Evolutionary conservation across 805 yeast species (phyloP), one percentile per base, ranked within the genome.

Genomic region (Ogataea wickerhamii): DNA sequence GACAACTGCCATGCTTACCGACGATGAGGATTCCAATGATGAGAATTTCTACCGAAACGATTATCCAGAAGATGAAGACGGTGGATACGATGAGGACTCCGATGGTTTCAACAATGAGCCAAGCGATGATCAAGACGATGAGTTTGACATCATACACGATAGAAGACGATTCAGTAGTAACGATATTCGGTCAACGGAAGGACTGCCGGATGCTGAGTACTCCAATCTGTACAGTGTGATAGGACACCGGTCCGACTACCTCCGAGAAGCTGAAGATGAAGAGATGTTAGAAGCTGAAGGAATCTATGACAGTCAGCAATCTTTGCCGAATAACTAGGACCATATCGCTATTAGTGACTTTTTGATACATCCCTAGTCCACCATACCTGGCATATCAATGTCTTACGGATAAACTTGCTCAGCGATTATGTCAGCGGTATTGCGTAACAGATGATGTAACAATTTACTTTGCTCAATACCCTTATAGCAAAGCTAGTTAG

Each of bases 11-110:
- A 32, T 40, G 6, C 32, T 38, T 16, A 53, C 87, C 0, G 93
- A 83, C 48, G 87, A 85, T 51, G 91, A 84, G 45, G 94, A 85
- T 54, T 83, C 93, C 0, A 85, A 85, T 55, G 96, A 96, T 16
- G 98, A 91, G 63, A 87, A 85, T 38, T 89, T 80, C 54, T 91
- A 91, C 57, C 78, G 79, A 51, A 91, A 93, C 60, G 98, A 91
- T 54, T 91, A 91, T 54, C 98, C 98, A 0, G 95, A 87, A 32
- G 96, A 89, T 54, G 96, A 87, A 46, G 91, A 85, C 51, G 87
- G 78, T 7, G 79, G 60, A 11, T 61, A 61, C 20, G 70, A 54
- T 10, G 53, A 56, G 51, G 52, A 53, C 34, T 49, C 52, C 3
- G 40, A 48, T 22, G 55, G 50, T 2, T 22, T 48, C 5, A 48